Conservation (phyloP, 352 stramenopile species). For the Pythium folliculosum region DNA sequence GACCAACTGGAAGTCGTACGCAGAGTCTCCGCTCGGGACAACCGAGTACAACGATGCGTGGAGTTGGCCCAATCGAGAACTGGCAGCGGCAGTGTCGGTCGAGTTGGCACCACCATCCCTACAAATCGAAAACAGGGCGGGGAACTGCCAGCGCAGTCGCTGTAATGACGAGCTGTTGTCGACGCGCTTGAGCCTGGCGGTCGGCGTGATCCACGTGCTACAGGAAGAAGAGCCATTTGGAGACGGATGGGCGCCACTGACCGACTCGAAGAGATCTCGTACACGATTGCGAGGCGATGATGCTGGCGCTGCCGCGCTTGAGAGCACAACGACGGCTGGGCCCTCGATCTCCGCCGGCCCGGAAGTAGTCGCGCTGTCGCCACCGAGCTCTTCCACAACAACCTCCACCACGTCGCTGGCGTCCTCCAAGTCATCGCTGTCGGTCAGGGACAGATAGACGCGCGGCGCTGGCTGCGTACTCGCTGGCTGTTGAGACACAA, state of each 20-base stretch:
- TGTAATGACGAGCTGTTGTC: neutral
- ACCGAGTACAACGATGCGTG: constrained; percentile 8
- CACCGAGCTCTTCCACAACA: constrained; percentile 6
- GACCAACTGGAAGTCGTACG: neutral
- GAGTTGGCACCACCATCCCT: neutral
- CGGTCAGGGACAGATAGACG: constrained; percentile 17
- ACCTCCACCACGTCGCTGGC: constrained; percentile 16
- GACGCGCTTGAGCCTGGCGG: neutral
- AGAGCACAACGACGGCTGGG: neutral
- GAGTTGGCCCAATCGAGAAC: neutral
- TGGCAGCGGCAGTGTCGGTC: too few relatives aligned
- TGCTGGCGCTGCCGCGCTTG: neutral
- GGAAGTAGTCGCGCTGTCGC: neutral
- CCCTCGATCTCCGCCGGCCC: neutral
- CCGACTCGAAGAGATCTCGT: neutral
- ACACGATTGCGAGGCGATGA: neutral
- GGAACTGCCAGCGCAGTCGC: constrained; percentile 17
- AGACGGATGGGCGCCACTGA: neutral
- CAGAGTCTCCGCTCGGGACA: neutral
- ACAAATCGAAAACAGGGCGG: neutral
- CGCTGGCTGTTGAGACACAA: neutral
- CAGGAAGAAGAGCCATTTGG: neutral
- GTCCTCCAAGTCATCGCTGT: constrained; percentile 3
- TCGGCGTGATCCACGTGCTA: constrained; percentile 18
- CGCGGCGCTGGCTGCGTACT: neutral